These are phyloP conservation scores for Piloderma croceum DNA, from an alignment of 768 basidiomycete genomes.

Conservation along the genomic window DNA sequence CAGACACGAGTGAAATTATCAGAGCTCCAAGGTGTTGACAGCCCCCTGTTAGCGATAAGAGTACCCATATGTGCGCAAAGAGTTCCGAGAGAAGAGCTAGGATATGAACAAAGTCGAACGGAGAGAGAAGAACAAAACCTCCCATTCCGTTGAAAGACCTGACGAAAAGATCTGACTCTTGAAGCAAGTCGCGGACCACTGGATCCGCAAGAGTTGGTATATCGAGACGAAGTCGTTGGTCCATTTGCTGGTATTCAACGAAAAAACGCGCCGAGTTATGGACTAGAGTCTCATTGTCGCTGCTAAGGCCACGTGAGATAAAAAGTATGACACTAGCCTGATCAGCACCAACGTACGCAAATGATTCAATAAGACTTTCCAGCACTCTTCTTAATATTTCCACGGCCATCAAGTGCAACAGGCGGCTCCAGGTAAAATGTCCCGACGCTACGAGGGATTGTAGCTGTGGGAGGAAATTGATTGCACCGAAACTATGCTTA, in stretches of 20 bases:
- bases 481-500: background rate
- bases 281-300: slow-evolving; percentile 67
- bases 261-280: slow-evolving; percentile 67
- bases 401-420: slow-evolving; percentile 51
- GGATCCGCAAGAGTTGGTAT: slow-evolving; percentile 76
- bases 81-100: slow-evolving; percentile 69
- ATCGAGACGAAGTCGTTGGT: slow-evolving; percentile 71
- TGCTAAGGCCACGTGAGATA: slow-evolving; percentile 33
- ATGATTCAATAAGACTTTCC: slow-evolving; percentile 62
- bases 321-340: slow-evolving; percentile 7
- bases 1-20: slow-evolving; percentile 55
- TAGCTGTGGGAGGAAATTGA: slow-evolving; percentile 38
- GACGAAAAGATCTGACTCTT: slow-evolving; percentile 81
- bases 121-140: slow-evolving; percentile 74
- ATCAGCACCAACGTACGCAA: slow-evolving; percentile 52
- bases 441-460: slow-evolving; percentile 65
- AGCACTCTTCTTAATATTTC: slow-evolving; percentile 60
- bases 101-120: slow-evolving; percentile 72
- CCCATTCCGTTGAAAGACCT: slow-evolving; percentile 71
- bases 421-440: slow-evolving; percentile 64
- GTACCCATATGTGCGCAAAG: slow-evolving; percentile 62
- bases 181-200: slow-evolving; percentile 67
- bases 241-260: slow-evolving; percentile 75
- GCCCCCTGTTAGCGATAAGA: slow-evolving; percentile 55
- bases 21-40: slow-evolving; percentile 52